These are phyloP conservation scores for Saccharomycopsis crataegensis DNA, from an alignment of 1,139 yeast species.

Conservation along the genomic window DNA sequence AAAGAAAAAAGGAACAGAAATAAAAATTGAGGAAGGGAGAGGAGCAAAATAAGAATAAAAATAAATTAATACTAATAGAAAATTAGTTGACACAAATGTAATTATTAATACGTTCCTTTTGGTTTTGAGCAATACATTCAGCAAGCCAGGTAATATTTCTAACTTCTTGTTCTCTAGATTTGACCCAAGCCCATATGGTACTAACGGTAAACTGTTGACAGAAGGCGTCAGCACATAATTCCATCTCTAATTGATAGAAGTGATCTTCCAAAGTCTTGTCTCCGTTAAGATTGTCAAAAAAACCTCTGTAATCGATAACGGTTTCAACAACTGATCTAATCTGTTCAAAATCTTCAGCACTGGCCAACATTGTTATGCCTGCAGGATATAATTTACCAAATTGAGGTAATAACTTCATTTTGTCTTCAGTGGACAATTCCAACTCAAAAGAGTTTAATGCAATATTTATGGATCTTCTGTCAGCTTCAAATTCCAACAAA, in stretches of 20 bases:
- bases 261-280: slow-evolving; percentile 79
- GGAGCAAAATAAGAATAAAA: not conserved
- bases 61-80: not conserved
- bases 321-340: slow-evolving; percentile 66
- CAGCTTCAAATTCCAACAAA: slow-evolving; percentile 85
- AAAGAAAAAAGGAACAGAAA: no score
- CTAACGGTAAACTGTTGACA: slow-evolving; percentile 93
- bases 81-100: slow-evolving; percentile 61
- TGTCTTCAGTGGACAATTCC: slow-evolving; percentile 65
- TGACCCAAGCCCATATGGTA: slow-evolving; percentile 94
- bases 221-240: slow-evolving; percentile 83
- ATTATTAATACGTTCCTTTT: slow-evolving; percentile 72
- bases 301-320: slow-evolving; percentile 64
- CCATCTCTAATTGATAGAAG: slow-evolving; percentile 89
- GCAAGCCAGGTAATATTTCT: slow-evolving; percentile 98
- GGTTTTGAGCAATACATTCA: slow-evolving; percentile 90
- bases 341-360: slow-evolving; percentile 80
- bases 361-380: slow-evolving; percentile 62
- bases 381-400: slow-evolving; percentile 77
- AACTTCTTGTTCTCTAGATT: slow-evolving; percentile 92
- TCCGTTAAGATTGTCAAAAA: slow-evolving; percentile 52
- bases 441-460: slow-evolving; percentile 83
- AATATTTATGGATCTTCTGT: slow-evolving; percentile 88
- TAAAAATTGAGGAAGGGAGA: not conserved
- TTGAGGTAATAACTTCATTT: slow-evolving; percentile 62